These are phyloP conservation scores for Sarcomyxa edulis DNA, from an alignment of 768 basidiomycete species.

Conservation along the genomic window DNA sequence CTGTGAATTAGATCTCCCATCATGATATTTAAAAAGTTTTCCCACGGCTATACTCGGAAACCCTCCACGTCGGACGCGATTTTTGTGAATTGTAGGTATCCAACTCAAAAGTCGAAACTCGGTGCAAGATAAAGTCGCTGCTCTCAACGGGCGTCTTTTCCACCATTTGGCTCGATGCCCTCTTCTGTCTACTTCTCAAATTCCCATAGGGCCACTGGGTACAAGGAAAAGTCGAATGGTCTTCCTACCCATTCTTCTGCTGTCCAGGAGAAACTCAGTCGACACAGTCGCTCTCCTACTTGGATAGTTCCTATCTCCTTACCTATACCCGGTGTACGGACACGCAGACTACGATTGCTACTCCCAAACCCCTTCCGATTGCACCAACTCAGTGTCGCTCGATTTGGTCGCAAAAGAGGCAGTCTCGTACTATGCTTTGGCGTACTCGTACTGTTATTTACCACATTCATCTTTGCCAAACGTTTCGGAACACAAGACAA, in stretches of 20 bases:
- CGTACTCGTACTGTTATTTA: slow-evolving; percentile 42
- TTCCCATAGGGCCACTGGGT: slow-evolving; percentile 40
- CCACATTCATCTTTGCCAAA: slow-evolving; percentile 54
- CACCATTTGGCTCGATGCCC: too few relatives aligned
- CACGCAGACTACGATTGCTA: slow-evolving; percentile 51
- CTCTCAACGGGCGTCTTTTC: too few relatives aligned
- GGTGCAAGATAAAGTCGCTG: too few relatives aligned
- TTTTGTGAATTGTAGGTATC: too few relatives aligned
- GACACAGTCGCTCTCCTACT: slow-evolving; percentile 33
- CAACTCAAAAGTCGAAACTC: too few relatives aligned
- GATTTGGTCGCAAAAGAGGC: slow-evolving; percentile 56
- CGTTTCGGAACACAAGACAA: slow-evolving; percentile 58
- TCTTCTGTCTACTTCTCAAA: slow-evolving; percentile 43
- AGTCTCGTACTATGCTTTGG: slow-evolving; percentile 44
- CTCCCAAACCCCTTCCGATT: slow-evolving; percentile 58
- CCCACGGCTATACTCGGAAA: too few relatives aligned
- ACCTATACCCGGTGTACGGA: slow-evolving; percentile 53
- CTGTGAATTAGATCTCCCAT: too few relatives aligned
- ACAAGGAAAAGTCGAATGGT: slow-evolving; percentile 28
- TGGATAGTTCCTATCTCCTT: slow-evolving; percentile 60
- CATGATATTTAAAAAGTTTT: too few relatives aligned
- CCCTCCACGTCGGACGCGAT: too few relatives aligned
- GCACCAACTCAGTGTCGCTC: slow-evolving; percentile 49
- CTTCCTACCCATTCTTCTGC: slow-evolving; percentile 43
- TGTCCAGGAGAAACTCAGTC: slow-evolving; percentile 60